These are phyloP conservation scores for Earliella scabrosa DNA, from an alignment of 1,284 basidiomycete genomes.

Conservation along the genomic window DNA sequence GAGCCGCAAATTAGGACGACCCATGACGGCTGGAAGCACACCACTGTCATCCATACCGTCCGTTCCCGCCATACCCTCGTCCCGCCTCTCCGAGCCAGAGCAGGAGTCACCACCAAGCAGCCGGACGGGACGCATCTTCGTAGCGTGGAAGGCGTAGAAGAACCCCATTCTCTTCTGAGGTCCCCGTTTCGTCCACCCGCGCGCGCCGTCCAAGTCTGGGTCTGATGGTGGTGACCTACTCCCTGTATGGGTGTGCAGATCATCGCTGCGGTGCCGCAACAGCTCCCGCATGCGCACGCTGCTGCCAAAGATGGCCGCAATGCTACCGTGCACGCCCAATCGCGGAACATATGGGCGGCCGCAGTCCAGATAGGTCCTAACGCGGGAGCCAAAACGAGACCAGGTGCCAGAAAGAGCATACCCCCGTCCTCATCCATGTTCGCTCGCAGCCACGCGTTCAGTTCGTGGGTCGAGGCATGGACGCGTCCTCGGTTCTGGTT, in stretches of 20 bases:
- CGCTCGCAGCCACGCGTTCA: too few species aligned
- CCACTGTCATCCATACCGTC: not conserved
- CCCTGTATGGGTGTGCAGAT: slow-evolving; percentile 11
- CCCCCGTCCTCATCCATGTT: too few species aligned
- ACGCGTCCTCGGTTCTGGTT: too few species aligned
- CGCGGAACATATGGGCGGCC: slow-evolving; percentile 1
- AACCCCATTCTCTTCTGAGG: too few species aligned
- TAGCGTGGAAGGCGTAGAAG: slow-evolving; percentile 23
- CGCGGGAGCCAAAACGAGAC: not conserved
- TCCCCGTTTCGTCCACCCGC: not conserved
- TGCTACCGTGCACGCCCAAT: not conserved
- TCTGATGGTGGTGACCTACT: not conserved
- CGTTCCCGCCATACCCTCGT: not conserved
- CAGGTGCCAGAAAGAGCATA: slow-evolving; percentile 1
- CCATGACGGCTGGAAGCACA: not conserved
- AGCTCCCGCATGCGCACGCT: not conserved
- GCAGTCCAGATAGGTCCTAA: not conserved
- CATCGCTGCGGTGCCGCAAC: slow-evolving; percentile 15
- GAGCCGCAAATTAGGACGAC: not conserved
- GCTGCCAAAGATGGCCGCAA: not conserved
- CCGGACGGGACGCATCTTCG: slow-evolving; percentile 25
- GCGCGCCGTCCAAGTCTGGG: not conserved
- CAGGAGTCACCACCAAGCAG: slow-evolving; percentile 10
- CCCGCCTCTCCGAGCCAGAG: slow-evolving; percentile 10
- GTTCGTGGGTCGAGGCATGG: too few species aligned